Conservation (phyloP, 2,329 filamentous ascomycete species). For the Cercospora sesami region DNA sequence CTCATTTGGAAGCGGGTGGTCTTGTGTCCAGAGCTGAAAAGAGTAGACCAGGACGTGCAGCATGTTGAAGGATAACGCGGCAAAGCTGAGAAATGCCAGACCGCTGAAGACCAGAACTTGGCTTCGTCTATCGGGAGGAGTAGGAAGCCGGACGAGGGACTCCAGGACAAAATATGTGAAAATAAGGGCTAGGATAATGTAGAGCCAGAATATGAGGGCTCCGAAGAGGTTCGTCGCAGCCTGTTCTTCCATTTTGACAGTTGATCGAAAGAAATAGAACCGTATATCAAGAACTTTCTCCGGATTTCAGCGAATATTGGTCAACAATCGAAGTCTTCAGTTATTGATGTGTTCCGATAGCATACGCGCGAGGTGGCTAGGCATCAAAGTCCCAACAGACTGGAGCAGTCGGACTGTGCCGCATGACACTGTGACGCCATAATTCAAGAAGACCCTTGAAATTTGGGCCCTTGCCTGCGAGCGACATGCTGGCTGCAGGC, state of each 20-base stretch:
- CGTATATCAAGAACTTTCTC: neutral
- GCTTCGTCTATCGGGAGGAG: neutral
- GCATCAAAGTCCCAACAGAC: neutral
- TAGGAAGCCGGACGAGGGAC: constrained; percentile 21
- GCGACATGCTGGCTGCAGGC: neutral
- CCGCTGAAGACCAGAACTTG: constrained; percentile 25
- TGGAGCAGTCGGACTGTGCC: neutral
- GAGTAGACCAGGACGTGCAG: constrained; percentile 39
- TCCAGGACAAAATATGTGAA: constrained; percentile 29
- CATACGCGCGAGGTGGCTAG: neutral
- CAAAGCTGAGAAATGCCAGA: constrained; percentile 36
- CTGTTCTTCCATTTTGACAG: neutral
- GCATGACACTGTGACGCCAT: constrained; percentile 6
- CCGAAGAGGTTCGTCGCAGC: constrained; percentile 30
- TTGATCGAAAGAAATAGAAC: neutral
- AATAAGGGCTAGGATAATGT: constrained; percentile 35
- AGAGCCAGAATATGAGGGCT: constrained; percentile 39
- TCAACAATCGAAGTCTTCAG: neutral
- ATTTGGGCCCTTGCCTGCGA: neutral
- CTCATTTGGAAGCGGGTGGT: neutral
- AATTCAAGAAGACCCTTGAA: neutral
- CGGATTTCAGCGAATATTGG: no score
- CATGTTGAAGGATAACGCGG: constrained; percentile 39
- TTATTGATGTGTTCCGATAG: neutral
- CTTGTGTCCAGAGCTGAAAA: constrained; percentile 33